These are phyloP conservation scores for Penicillium verhagenii DNA, from an alignment of 495 filamentous ascomycete species.

Conservation along the genomic window DNA sequence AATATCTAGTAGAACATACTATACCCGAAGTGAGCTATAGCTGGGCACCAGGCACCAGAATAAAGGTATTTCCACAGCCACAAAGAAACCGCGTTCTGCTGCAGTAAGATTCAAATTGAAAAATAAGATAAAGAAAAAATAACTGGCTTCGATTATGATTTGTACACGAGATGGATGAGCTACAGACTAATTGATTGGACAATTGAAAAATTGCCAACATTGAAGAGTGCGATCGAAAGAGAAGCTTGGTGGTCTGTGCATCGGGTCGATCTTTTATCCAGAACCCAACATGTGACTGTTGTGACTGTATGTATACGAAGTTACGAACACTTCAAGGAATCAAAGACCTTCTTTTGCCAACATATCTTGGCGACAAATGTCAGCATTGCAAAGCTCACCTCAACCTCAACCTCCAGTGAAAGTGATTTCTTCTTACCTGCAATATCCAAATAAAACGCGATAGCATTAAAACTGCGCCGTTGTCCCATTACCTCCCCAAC, in stretches of 20 bases:
- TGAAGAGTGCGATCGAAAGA: neutral
- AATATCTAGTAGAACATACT: too few relatives aligned
- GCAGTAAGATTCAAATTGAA: too few relatives aligned
- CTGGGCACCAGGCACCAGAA: conserved; percentile 7
- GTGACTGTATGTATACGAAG: too few relatives aligned
- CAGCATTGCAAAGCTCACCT: neutral
- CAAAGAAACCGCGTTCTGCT: neutral
- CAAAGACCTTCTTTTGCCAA: conserved; percentile 69
- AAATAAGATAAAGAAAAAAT: too few relatives aligned
- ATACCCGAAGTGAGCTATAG: neutral
- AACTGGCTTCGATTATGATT: too few relatives aligned
- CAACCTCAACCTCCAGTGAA: neutral
- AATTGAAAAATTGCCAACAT: neutral
- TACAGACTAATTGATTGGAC: neutral
- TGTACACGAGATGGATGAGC: neutral
- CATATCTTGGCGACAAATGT: conserved; percentile 54
- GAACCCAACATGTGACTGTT: too few relatives aligned
- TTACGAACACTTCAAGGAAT: too few relatives aligned
- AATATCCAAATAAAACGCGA: conserved; percentile 93
- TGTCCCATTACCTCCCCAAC: conserved; percentile 66
- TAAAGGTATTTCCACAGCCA: conserved; percentile 3
- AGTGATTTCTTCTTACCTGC: conserved; percentile 54
- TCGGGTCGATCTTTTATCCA: neutral
- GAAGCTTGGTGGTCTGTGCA: neutral
- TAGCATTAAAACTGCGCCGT: conserved; percentile 84